Percentiles rank a stretch among this genome's conserved stretches.
phyloP scores from a whole-genome alignment of 2,329 filamentous ascomycete species.

The Neonectria faginata region DNA sequence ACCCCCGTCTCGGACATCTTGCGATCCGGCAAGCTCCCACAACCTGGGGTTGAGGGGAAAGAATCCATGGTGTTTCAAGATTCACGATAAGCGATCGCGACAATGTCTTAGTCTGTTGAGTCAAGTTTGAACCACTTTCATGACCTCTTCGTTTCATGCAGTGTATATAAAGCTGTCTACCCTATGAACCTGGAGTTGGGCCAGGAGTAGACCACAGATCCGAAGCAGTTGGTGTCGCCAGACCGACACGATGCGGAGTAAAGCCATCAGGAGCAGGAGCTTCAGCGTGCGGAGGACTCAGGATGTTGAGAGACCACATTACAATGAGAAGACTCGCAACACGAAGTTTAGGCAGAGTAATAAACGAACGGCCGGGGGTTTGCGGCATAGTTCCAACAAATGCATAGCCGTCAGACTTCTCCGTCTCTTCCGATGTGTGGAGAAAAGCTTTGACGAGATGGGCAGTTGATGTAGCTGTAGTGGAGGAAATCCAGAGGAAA shows the following conservation, averaged over 20 bases:
- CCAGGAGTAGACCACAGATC: background rate
- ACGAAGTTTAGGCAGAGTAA: background rate
- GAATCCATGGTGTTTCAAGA: background rate
- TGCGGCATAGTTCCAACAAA: background rate
- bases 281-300: slow-evolving; percentile 2
- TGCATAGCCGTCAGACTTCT: background rate
- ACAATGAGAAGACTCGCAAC: slow-evolving; percentile 1
- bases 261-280: slow-evolving; percentile 2
- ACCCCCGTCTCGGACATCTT: background rate
- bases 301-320: slow-evolving; percentile 10
- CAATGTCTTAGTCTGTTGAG: background rate
- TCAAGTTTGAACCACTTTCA: too few relatives aligned
- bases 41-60: too few relatives aligned
- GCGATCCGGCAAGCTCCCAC: too few relatives aligned
- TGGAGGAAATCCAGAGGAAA: slow-evolving; percentile 35
- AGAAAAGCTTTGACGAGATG: background rate
- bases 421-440: background rate
- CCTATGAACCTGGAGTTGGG: background rate
- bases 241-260: slow-evolving; percentile 5
- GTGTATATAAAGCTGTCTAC: background rate
- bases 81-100: background rate
- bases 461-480: background rate
- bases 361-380: background rate
- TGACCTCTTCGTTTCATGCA: background rate
- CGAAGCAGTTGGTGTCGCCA: background rate